Evolutionary conservation across 306 rosid genomes (phyloP).

Genomic region (Phaseolus lunatus): DNA sequence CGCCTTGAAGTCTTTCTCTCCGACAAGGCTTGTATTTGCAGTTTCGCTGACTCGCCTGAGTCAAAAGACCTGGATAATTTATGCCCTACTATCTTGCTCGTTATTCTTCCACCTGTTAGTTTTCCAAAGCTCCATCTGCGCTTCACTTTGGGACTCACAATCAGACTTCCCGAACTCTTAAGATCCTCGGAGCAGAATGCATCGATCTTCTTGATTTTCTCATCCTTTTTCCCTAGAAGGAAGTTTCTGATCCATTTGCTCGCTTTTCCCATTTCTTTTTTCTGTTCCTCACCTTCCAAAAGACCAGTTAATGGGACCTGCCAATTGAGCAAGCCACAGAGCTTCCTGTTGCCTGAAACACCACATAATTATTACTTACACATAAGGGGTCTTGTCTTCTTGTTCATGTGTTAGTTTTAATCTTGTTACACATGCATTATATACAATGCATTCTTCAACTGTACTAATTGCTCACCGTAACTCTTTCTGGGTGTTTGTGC

Average conservation of each 20-base stretch:
- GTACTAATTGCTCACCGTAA: constrained; percentile 6
- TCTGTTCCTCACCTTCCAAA: background rate
- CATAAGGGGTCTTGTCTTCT: background rate
- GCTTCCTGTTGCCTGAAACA: constrained; percentile 10
- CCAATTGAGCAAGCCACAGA: constrained; percentile 13
- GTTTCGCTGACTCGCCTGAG: constrained; percentile 49
- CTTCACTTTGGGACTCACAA: constrained; percentile 56
- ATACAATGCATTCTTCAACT: constrained; percentile 15
- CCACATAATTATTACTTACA: background rate
- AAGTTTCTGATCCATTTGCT: constrained; percentile 80
- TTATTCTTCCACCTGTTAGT: constrained; percentile 53
- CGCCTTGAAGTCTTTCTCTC: constrained; percentile 42
- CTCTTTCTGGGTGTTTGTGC: constrained; percentile 43
- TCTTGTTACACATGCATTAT: constrained; percentile 39
- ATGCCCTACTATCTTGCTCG: constrained; percentile 50
- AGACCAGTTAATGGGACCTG: constrained; percentile 13
- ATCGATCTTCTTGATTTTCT: constrained; percentile 52
- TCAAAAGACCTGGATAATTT: constrained; percentile 63
- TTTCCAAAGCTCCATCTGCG: constrained; percentile 82
- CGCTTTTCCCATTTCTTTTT: constrained; percentile 71
- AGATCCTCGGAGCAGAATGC: constrained; percentile 26
- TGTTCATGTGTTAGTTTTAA: constrained; percentile 22
- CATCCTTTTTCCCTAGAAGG: constrained; percentile 69
- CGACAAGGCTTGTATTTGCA: constrained; percentile 45
- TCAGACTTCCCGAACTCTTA: constrained; percentile 27